These are phyloP conservation scores for Dichotomocladium elegans DNA, from an alignment of 371 early-diverging fungal genomes.

Conservation along the genomic window DNA sequence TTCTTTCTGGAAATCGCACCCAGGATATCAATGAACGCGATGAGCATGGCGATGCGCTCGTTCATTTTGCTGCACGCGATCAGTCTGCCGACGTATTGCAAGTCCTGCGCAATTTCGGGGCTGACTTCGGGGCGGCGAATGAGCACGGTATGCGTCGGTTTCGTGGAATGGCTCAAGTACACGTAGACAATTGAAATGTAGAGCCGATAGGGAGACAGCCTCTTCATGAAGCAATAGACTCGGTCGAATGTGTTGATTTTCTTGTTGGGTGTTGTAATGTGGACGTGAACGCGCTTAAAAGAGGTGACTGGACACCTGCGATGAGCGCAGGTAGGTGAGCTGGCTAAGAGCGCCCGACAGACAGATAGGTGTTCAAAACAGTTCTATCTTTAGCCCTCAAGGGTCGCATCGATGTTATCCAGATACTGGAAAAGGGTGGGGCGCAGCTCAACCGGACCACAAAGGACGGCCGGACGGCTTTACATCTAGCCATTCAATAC, in stretches of 20 bases:
- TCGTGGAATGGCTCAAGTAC: no score
- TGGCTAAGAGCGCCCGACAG: not conserved
- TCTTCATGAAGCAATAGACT: conserved; percentile 49
- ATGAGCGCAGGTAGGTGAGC: conserved; percentile 42
- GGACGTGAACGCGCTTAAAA: conserved; percentile 48
- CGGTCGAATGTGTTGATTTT: conserved; percentile 28
- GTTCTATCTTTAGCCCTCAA: conserved; percentile 31
- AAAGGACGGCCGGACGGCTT: conserved; percentile 48
- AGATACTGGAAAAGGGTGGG: conserved; percentile 20
- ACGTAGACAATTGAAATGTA: no score
- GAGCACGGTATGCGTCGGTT: conserved; percentile 49
- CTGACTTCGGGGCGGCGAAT: conserved; percentile 37
- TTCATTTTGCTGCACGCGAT: conserved; percentile 47
- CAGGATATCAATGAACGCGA: conserved; percentile 20
- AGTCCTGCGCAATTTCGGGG: conserved; percentile 24
- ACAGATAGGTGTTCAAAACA: not conserved
- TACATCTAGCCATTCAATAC: conserved; percentile 49
- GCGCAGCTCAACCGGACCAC: conserved; percentile 31
- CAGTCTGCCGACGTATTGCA: conserved; percentile 26
- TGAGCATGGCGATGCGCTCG: conserved; percentile 41
- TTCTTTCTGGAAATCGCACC: not conserved
- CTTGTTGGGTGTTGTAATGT: conserved; percentile 27
- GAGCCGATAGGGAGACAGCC: conserved; percentile 47
- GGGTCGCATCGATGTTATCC: conserved; percentile 31
- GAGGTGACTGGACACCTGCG: conserved; percentile 53